These are phyloP conservation scores for Hypericum perforatum DNA, from an alignment of 345 rosid species.

Conservation along the genomic window DNA sequence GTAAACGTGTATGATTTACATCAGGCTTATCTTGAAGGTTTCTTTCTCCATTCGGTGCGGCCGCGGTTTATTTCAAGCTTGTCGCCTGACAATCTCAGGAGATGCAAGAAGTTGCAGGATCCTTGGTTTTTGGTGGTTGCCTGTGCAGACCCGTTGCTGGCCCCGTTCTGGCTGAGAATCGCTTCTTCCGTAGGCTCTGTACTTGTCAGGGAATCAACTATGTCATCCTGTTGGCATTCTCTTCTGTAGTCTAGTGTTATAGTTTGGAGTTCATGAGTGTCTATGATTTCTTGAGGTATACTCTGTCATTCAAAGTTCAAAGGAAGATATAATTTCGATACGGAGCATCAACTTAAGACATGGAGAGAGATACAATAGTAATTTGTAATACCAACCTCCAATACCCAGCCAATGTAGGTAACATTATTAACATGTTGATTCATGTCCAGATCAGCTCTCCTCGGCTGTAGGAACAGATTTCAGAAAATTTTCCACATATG, in stretches of 20 bases:
- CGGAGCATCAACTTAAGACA: too few relatives aligned
- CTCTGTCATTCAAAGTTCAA: constrained; percentile 39
- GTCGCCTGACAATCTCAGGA: constrained; percentile 58
- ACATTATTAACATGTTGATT: constrained; percentile 93
- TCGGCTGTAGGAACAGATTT: constrained; percentile 37
- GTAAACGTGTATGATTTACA: too few relatives aligned
- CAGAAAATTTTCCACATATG: neutral
- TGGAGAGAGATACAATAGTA: neutral
- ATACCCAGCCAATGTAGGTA: constrained; percentile 85
- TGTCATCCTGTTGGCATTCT: constrained; percentile 78
- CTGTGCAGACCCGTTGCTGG: constrained; percentile 44
- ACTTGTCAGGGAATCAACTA: constrained; percentile 79
- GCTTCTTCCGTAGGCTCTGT: constrained; percentile 26
- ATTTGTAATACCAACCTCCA: constrained; percentile 49
- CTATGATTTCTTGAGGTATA: constrained; percentile 79
- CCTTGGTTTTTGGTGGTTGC: constrained; percentile 18
- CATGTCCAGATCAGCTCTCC: constrained; percentile 97
- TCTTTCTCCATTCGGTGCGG: constrained; percentile 77
- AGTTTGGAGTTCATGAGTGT: constrained; percentile 71
- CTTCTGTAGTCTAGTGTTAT: constrained; percentile 81
- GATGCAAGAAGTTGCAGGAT: constrained; percentile 48
- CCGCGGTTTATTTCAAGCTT: constrained; percentile 86
- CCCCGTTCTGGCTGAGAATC: constrained; percentile 24
- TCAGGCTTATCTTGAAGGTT: constrained; percentile 31
- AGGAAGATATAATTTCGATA: too few relatives aligned